Evolutionary conservation across 257 asterid species (phyloP).

Genomic region (Mentha longifolia): DNA sequence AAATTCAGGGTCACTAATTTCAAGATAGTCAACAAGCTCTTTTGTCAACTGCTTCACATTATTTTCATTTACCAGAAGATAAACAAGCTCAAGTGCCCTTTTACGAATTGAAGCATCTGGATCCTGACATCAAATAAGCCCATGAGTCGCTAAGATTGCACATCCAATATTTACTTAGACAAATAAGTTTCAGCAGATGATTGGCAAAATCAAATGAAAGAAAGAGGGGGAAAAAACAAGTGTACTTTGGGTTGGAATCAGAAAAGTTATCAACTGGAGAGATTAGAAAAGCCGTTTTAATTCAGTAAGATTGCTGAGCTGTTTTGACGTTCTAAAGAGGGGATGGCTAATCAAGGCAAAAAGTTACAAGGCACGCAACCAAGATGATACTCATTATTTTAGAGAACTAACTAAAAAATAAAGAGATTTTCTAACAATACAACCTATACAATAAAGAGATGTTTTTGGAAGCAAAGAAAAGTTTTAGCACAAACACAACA

Average conservation of each 20-base stretch:
- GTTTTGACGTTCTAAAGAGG: not conserved
- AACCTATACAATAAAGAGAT: conserved; percentile 18
- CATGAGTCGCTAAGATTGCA: conserved; percentile 32
- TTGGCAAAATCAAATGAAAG: conserved; percentile 1
- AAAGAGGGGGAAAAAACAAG: not conserved
- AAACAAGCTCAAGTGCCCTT: conserved; percentile 93
- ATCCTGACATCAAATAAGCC: conserved; percentile 62
- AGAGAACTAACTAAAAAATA: conserved; percentile 18
- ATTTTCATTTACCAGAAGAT: conserved; percentile 83
- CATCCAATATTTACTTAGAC: conserved; percentile 5
- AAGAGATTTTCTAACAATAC: conserved; percentile 26
- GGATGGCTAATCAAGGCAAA: no score
- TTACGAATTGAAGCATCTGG: conserved; percentile 95
- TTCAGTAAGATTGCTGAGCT: conserved; percentile 24
- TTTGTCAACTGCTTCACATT: conserved; percentile 83
- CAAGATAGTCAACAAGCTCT: conserved; percentile 85
- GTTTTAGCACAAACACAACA: not conserved
- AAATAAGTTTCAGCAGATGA: conserved; percentile 5
- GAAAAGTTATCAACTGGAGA: no score
- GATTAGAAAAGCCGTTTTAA: not conserved
- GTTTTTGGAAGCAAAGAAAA: conserved; percentile 14
- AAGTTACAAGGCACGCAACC: not conserved
- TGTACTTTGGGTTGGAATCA: conserved; percentile 6
- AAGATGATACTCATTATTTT: conserved; percentile 10
- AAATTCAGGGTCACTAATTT: conserved; percentile 82